phyloP scores from a whole-genome alignment of 2,329 filamentous ascomycete species.

The Microdochium trichocladiopsis region DNA sequence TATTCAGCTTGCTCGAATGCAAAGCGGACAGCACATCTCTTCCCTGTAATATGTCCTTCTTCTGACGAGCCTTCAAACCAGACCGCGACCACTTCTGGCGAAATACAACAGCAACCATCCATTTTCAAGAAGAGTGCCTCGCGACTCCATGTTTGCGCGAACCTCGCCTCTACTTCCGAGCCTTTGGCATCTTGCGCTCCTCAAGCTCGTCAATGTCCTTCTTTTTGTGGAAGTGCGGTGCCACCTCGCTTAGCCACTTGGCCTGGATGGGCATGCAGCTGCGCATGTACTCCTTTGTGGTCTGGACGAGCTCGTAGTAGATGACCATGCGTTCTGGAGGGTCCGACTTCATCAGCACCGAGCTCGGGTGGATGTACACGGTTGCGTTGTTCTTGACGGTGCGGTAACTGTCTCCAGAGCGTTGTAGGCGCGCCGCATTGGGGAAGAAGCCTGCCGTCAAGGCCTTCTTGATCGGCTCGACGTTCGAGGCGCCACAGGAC shows the following conservation, averaged over 20 bases:
- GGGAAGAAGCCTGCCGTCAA: constrained; percentile 91
- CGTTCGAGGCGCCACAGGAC: constrained; percentile 60
- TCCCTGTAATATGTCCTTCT: too few relatives aligned
- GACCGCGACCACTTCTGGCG: too few relatives aligned
- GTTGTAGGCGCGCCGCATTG: constrained; percentile 78
- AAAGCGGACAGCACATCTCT: too few relatives aligned
- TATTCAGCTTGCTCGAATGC: too few relatives aligned
- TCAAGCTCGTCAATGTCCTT: constrained; percentile 80
- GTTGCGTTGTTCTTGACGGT: constrained; percentile 86
- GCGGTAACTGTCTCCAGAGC: constrained; percentile 80
- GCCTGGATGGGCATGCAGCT: constrained; percentile 78
- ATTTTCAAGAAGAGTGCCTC: too few relatives aligned
- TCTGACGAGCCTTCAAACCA: too few relatives aligned
- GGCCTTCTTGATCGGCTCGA: constrained; percentile 76
- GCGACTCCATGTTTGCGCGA: background rate
- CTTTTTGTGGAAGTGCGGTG: constrained; percentile 91
- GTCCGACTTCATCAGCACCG: constrained; percentile 69
- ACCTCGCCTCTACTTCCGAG: background rate
- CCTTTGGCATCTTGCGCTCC: constrained; percentile 68
- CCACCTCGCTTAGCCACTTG: constrained; percentile 81
- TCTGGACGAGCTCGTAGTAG: constrained; percentile 78
- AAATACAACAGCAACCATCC: too few relatives aligned
- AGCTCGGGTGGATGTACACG: constrained; percentile 87
- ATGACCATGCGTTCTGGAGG: constrained; percentile 76
- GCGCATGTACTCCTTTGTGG: constrained; percentile 88